A percentile compares a stretch with the other conserved stretches of the same genome.
Conservation (phyloP, 148 eudicot genomes). For the Rhododendron ovatum region DNA sequence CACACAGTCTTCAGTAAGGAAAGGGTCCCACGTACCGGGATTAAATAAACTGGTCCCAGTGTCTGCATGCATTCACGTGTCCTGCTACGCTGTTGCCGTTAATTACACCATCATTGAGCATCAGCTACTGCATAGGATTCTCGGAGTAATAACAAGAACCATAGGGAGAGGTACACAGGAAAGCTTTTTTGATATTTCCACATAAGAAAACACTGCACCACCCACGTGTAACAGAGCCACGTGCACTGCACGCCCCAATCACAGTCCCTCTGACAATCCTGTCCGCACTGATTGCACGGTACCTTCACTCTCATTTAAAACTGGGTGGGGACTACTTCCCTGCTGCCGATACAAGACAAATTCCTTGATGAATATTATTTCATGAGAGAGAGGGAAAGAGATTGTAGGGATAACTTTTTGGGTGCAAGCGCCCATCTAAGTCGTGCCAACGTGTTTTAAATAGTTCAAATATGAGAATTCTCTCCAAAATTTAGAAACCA, state of each 20-base stretch:
- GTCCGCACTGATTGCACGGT: constrained; percentile 32
- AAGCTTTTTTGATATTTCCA: neutral
- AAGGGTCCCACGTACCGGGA: neutral
- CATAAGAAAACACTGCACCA: constrained; percentile 6
- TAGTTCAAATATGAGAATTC: no score
- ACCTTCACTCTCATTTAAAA: constrained; percentile 27
- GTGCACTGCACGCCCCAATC: constrained; percentile 42
- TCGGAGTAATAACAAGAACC: neutral
- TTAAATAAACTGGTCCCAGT: constrained; percentile 41
- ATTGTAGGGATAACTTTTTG: neutral
- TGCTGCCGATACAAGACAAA: constrained; percentile 46
- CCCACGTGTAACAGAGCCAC: constrained; percentile 33
- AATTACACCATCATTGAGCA: constrained; percentile 32
- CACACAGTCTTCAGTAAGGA: neutral
- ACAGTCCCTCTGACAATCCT: constrained; percentile 21
- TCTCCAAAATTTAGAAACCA: no score
- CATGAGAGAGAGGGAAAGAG: constrained; percentile 13
- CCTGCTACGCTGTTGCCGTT: constrained; percentile 45
- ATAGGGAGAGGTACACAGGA: no score
- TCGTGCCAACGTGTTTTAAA: no score
- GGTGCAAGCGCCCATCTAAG: no score
- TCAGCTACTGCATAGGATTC: constrained; percentile 53
- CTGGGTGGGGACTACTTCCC: constrained; percentile 10
- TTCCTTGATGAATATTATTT: constrained; percentile 31
- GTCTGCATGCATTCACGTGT: constrained; percentile 84